A percentile compares a stretch with the other conserved stretches of the same genome.
These are phyloP conservation scores for Nasturtium officinale DNA, from an alignment of 345 rosid species.

Conservation along the genomic window DNA sequence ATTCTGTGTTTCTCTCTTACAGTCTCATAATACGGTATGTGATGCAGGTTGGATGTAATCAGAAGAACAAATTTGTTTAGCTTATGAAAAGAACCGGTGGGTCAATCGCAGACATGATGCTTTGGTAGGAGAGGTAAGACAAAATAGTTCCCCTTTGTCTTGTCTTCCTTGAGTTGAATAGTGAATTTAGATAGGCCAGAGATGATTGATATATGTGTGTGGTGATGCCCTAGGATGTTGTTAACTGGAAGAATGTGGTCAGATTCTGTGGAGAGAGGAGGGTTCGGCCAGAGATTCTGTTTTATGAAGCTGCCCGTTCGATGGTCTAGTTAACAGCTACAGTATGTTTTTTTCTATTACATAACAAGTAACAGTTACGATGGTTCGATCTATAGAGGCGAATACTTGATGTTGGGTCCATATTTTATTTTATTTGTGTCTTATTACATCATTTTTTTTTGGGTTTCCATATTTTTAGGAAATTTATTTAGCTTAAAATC, in stretches of 20 bases:
- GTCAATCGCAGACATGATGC: constrained; percentile 14
- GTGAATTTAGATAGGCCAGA: neutral
- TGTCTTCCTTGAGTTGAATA: neutral
- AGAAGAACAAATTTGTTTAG: constrained; percentile 4
- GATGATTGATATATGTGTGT: neutral
- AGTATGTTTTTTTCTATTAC: no score
- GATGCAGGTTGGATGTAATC: constrained; percentile 29
- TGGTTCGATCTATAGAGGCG: no score
- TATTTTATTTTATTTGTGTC: no score
- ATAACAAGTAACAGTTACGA: no score
- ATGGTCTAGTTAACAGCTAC: no score
- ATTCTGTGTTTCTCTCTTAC: neutral
- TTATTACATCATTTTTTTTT: no score
- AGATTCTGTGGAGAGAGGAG: constrained; percentile 15
- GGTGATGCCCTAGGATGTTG: constrained; percentile 27
- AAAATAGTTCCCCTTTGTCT: neutral
- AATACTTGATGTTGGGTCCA: no score
- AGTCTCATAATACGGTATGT: neutral
- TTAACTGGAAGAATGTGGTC: constrained; percentile 14
- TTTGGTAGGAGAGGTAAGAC: constrained; percentile 21
- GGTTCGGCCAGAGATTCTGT: constrained; percentile 29
- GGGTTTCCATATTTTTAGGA: no score
- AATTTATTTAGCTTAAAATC: no score
- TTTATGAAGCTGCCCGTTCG: neutral
- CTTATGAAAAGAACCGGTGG: constrained; percentile 16